Conservation (phyloP, 2,329 filamentous ascomycete genomes). For the Xylaria arbuscula region DNA sequence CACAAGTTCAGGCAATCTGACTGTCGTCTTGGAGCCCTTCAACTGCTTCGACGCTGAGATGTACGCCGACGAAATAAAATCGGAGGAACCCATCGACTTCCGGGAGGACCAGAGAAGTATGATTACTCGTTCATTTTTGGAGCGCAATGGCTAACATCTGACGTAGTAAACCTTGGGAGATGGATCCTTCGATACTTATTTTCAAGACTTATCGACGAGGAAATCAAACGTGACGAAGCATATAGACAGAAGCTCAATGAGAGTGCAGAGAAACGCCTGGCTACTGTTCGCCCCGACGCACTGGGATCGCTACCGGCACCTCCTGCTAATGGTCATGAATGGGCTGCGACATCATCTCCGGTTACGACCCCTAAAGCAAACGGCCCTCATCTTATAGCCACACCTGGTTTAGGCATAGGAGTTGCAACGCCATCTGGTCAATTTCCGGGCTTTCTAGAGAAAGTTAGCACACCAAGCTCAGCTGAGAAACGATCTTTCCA, state of each 20-base stretch:
- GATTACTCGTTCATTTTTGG: slow-evolving; percentile 46
- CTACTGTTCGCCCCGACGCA: slow-evolving; percentile 65
- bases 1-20: slow-evolving; percentile 89
- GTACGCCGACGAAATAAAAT: slow-evolving; percentile 88
- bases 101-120: slow-evolving; percentile 92
- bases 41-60: slow-evolving; percentile 98
- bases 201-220: slow-evolving; percentile 86
- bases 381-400: slow-evolving; percentile 71
- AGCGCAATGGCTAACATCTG: slow-evolving; percentile 33
- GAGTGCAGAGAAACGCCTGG: slow-evolving; percentile 67
- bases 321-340: slow-evolving; percentile 52
- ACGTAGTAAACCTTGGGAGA: slow-evolving; percentile 91
- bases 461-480: slow-evolving; percentile 57
- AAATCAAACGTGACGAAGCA: slow-evolving; percentile 82
- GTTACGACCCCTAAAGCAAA: slow-evolving; percentile 73
- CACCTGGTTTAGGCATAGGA: slow-evolving; percentile 82
- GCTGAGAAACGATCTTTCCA: slow-evolving; percentile 68
- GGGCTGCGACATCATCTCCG: slow-evolving; percentile 57
- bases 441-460: slow-evolving; percentile 63
- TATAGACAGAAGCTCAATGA: slow-evolving; percentile 77
- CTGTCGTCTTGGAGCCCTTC: slow-evolving; percentile 90
- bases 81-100: slow-evolving; percentile 82
- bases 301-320: slow-evolving; percentile 67
- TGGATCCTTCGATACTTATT: slow-evolving; percentile 97
- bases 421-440: slow-evolving; percentile 72